Percentiles rank a stretch among this genome's conserved stretches.
Evolutionary conservation across 2,329 filamentous ascomycete genomes (phyloP).

Genomic region (Fusarium chaquense): DNA sequence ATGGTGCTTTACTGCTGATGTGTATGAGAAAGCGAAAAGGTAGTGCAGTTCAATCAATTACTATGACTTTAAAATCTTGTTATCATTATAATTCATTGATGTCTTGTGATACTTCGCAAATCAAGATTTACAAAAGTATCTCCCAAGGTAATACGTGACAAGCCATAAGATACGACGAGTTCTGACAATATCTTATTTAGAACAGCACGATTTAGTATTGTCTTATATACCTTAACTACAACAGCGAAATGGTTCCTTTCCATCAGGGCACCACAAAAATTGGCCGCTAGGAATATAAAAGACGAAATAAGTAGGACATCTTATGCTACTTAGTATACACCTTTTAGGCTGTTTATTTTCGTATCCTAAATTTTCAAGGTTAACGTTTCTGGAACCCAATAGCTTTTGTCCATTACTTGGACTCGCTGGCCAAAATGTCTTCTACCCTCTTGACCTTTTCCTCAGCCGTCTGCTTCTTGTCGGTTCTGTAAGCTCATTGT

Average conservation of each 20-base stretch:
- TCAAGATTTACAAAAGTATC: not conserved
- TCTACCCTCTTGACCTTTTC: conserved; percentile 79
- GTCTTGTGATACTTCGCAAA: not conserved
- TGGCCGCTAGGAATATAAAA: too few species aligned
- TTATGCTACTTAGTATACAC: too few species aligned
- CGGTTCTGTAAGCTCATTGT: conserved; percentile 67
- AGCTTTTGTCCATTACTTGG: conserved; percentile 6
- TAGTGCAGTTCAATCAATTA: too few species aligned
- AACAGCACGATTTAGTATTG: too few species aligned
- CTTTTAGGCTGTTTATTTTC: too few species aligned
- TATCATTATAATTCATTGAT: not conserved
- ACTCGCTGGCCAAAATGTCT: conserved; percentile 57
- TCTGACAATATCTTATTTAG: not conserved
- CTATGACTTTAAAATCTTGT: too few species aligned
- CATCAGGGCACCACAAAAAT: too few species aligned
- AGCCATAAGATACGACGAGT: not conserved
- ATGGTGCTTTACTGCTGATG: too few species aligned
- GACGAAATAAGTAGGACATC: too few species aligned
- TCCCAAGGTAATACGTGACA: not conserved
- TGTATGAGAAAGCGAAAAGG: too few species aligned
- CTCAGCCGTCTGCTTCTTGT: conserved; percentile 84
- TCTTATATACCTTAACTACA: not conserved
- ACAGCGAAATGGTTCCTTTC: not conserved
- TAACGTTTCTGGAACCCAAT: too few species aligned
- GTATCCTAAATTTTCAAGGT: too few species aligned